Evolutionary conservation across 495 filamentous ascomycete genomes (phyloP).

Genomic region (Sabuloglossum arenarium): DNA sequence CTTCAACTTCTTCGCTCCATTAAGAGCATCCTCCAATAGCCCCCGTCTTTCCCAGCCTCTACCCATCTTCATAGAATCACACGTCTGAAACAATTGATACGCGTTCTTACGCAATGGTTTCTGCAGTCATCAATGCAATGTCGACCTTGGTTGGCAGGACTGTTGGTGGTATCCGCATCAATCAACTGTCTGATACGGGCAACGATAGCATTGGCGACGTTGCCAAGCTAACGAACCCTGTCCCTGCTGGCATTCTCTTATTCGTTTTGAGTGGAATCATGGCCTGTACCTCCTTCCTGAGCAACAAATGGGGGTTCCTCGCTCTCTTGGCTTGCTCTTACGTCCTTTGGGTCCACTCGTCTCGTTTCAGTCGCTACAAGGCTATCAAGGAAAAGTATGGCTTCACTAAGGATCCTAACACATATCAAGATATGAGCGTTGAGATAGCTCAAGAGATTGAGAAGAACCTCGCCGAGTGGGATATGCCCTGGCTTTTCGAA

Average conservation of each 20-base stretch:
- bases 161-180: background rate
- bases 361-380: conserved; percentile 9
- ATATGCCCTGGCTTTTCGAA: conserved; percentile 12
- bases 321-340: background rate
- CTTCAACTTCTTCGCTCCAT: background rate
- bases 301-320: background rate
- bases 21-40: background rate
- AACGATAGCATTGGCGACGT: too few relatives aligned
- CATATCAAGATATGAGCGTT: conserved; percentile 11
- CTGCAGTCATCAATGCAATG: background rate
- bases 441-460: conserved; percentile 12
- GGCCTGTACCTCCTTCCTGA: background rate
- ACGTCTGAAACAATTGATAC: too few relatives aligned
- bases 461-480: conserved; percentile 10
- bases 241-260: too few relatives aligned
- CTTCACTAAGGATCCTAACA: conserved; percentile 7
- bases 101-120: background rate
- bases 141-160: background rate
- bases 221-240: too few relatives aligned
- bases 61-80: too few relatives aligned
- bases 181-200: background rate
- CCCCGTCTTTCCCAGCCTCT: background rate
- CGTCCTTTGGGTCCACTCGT: background rate
- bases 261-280: too few relatives aligned
- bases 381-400: conserved; percentile 11